Base-by-base conservation (phyloP, 176 grass and related monocot genomes). In the Pontederia paniculata region DNA sequence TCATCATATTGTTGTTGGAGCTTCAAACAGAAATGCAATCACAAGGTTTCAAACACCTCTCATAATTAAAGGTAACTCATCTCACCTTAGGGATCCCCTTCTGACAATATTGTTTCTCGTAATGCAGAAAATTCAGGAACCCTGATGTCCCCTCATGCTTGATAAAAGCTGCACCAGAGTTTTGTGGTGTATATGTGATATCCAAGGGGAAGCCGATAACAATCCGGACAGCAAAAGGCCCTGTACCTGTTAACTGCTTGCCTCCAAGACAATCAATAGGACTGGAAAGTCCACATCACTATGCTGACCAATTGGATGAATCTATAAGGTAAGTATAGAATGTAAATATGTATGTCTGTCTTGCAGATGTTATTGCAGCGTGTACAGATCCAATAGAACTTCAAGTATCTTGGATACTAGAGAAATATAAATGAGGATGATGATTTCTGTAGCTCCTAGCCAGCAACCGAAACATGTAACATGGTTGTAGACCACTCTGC, bases 151-250 rank as follows among this genome's bases (percentile, higher is more conserved):
- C 91, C 52, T 68, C 85, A 67, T 81, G 76, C 66, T 78, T 97
- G 74, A 90, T 83, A 66, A 97, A 90, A 82, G 60, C 71, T 70
- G 77, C 62, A 5, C 86, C 91, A 8, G 86, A 97, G 15, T 90
- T 83, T 58, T 97, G 86, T 68, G 77, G 85, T 5, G 83, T 97
- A 46, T 82, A 97, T 67, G 91, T 97, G 52, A 84, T 90, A 65
- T 71, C 79, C 65, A 97, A 90, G 73, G 79, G 77, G 23, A 97
- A 86, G 65, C 74, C 68, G 42, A 57, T 90, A 57, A 81, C 67
- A 67, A 64, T 81, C 50, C 89, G 81, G 77, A 49, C 86, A 65
- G 80, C 79, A 16, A 90, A 81, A 90, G 52, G 28, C 57, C 67
- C 77, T 37, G 62, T 57, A 42, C 69, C 74, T 16, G 77, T 70